Base-by-base conservation (phyloP, 257 asterid genomes). In the Penstemon eatonii region DNA sequence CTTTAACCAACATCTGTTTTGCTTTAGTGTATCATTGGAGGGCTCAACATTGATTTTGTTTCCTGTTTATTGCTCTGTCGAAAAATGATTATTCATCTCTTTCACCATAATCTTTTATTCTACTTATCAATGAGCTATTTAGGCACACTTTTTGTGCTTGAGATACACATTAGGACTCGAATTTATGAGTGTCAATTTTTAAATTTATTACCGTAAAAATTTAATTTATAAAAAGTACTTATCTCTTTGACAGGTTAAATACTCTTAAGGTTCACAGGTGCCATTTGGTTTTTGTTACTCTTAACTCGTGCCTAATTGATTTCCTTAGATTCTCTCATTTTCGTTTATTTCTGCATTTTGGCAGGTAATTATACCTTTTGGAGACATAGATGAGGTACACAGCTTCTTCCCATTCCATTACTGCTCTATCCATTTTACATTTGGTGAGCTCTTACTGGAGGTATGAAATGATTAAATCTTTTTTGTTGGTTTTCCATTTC, bases 321-420 rank as follows among this genome's bases (percentile, higher is more conserved):
- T n/a, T 56, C 60, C 40, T 50, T 41, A 66, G 37, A 59, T 61
- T 57, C 19, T 60, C 52, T 70, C 19, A 44, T 77, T 67, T 15
- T 60, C 75, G 63, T 38, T 77, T 60, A 39, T 76, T 33, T 76
- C 75, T 75, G 68, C 72, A 59, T 70, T 59, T 67, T 67, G 75
- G 70, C 88, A 93, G 99, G 97, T 91, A 55, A 81, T 87, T 76
- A 75, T 94, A 78, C 97, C 97, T 73, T 77, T 90, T 56, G 88
- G 89, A 61, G 97, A 94, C 84, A 82, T 94, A 67, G 96, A 87
- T 73, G 99, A 94, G 96, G 99, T 90, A 85, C 61, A 8, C 46
- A 19, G 71, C 61, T 65, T 73, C 76, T 73, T 66, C 53, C 55
- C 8, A 45, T 63, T 33, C 60, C 73, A 15, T 67, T 56, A 60